Percentiles rank a stretch among this genome's conserved stretches.
Conservation (phyloP, 371 early-diverging fungal species). For the Actinomucor elegans region DNA sequence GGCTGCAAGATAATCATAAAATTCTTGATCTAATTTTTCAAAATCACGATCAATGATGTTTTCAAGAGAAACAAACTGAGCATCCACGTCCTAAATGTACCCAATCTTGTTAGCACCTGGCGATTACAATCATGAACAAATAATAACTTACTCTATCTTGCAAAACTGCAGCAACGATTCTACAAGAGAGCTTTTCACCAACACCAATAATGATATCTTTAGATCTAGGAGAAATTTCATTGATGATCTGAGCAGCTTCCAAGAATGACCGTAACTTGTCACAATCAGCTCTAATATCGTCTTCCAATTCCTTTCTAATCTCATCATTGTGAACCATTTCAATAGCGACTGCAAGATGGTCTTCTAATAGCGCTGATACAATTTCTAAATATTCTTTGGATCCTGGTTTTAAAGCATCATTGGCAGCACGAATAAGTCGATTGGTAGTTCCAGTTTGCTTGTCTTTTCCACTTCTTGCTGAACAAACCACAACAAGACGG, state of each 20-base stretch:
- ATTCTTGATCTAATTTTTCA: slow-evolving; percentile 84
- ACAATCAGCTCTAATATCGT: slow-evolving; percentile 75
- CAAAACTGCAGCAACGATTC: slow-evolving; percentile 84
- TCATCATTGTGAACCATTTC: slow-evolving; percentile 54
- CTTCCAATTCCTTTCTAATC: slow-evolving; percentile 53
- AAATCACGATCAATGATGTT: slow-evolving; percentile 80
- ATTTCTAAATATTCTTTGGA: slow-evolving; percentile 67
- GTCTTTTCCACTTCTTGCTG: slow-evolving; percentile 76
- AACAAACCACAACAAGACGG: slow-evolving; percentile 79
- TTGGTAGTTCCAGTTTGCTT: slow-evolving; percentile 81
- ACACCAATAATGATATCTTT: slow-evolving; percentile 92
- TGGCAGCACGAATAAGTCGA: slow-evolving; percentile 69
- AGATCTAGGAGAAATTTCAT: slow-evolving; percentile 95
- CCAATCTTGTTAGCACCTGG: too few species aligned
- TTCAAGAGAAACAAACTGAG: slow-evolving; percentile 84
- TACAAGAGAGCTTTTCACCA: slow-evolving; percentile 93
- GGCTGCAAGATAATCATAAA: slow-evolving; percentile 86
- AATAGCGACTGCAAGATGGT: slow-evolving; percentile 77
- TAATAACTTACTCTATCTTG: slow-evolving; percentile 58
- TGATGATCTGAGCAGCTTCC: slow-evolving; percentile 92
- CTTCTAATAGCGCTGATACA: slow-evolving; percentile 76
- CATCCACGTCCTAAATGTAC: slow-evolving; percentile 76
- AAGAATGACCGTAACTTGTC: slow-evolving; percentile 77
- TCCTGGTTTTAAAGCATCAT: slow-evolving; percentile 67
- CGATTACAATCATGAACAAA: too few species aligned